A percentile compares a stretch with the other conserved stretches of the same genome.
phyloP scores from a whole-genome alignment of 2,329 filamentous ascomycete species.

The Ophiostoma ulmi region DNA sequence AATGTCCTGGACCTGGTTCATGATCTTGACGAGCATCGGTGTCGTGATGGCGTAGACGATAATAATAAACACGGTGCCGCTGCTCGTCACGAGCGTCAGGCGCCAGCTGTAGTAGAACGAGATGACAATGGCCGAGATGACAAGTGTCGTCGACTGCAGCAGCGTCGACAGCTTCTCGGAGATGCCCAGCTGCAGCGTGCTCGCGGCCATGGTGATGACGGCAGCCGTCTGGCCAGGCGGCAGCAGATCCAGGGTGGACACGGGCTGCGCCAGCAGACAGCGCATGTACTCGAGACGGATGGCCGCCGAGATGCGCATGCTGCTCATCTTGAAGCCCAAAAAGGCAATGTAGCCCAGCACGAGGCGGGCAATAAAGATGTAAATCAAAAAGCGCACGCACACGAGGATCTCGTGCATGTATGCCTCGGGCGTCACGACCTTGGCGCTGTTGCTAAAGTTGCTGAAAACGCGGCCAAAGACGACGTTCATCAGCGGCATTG shows the following conservation, averaged over 20 bases:
- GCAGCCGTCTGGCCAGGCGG: slow-evolving; percentile 55
- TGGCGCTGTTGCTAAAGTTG: slow-evolving; percentile 31
- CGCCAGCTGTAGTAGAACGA: slow-evolving; percentile 55
- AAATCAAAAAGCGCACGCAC: slow-evolving; percentile 58
- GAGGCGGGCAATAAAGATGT: slow-evolving; percentile 63
- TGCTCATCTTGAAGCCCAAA: slow-evolving; percentile 53
- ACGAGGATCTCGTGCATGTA: slow-evolving; percentile 31
- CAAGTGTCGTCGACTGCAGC: slow-evolving; percentile 50
- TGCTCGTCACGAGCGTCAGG: slow-evolving; percentile 54
- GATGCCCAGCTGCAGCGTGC: slow-evolving; percentile 57
- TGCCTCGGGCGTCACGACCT: slow-evolving; percentile 30
- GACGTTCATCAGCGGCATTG: slow-evolving; percentile 56
- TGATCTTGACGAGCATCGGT: slow-evolving; percentile 51
- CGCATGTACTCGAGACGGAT: slow-evolving; percentile 60
- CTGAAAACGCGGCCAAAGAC: slow-evolving; percentile 45
- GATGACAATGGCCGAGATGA: slow-evolving; percentile 49
- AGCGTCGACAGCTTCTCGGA: slow-evolving; percentile 57
- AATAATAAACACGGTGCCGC: slow-evolving; percentile 51
- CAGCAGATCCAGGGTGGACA: slow-evolving; percentile 61
- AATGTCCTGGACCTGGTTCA: slow-evolving; percentile 42
- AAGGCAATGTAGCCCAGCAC: slow-evolving; percentile 49
- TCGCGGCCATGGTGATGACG: slow-evolving; percentile 59
- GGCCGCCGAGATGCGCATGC: slow-evolving; percentile 55
- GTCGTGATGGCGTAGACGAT: slow-evolving; percentile 46
- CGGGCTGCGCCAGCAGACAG: slow-evolving; percentile 57